Percentiles rank a stretch among this genome's conserved stretches.
phyloP scores from a whole-genome alignment of 2,329 filamentous ascomycete species.

The Aspergillus oerlinghausenensis region DNA sequence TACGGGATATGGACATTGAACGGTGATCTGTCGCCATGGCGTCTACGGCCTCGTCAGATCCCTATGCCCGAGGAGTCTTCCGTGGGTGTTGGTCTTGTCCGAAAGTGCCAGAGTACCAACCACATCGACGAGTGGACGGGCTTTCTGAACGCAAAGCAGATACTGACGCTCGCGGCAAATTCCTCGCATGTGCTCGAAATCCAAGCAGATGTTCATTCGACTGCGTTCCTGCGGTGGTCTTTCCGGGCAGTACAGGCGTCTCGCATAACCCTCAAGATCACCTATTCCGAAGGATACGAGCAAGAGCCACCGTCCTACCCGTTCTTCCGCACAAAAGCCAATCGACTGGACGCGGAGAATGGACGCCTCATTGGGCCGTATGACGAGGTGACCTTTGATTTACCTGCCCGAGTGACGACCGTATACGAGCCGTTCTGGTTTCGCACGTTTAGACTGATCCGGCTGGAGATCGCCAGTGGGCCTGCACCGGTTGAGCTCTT shows the following conservation, averaged over 20 bases:
- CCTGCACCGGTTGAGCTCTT: conserved; percentile 19
- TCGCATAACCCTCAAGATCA: conserved; percentile 19
- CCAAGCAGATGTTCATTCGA: conserved; percentile 21
- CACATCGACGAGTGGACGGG: conserved; percentile 6
- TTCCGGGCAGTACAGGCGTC: conserved; percentile 17
- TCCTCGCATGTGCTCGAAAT: conserved; percentile 19
- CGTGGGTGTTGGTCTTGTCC: conserved; percentile 17
- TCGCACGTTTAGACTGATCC: conserved; percentile 36
- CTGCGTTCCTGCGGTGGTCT: conserved; percentile 19
- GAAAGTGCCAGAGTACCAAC: conserved; percentile 15
- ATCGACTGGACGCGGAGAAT: conserved; percentile 30
- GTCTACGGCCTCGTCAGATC: conserved; percentile 34
- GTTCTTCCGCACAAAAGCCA: conserved; percentile 36
- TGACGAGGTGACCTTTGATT: conserved; percentile 30
- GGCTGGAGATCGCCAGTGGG: conserved; percentile 26
- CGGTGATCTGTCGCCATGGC: conserved; percentile 40
- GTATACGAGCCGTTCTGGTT: conserved; percentile 41
- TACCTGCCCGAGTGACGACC: conserved; percentile 6
- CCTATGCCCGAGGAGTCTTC: conserved; percentile 29
- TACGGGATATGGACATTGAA: conserved; percentile 34
- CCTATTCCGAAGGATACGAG: conserved; percentile 33
- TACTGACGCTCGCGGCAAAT: conserved; percentile 4
- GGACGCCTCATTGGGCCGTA: conserved; percentile 36
- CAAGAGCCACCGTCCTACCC: conserved; percentile 32
- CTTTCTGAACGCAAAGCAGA: neutral